A percentile compares a stretch with the other conserved stretches of the same genome.
These are phyloP conservation scores for Penicillium taxi DNA, from an alignment of 495 filamentous ascomycete genomes.

Conservation along the genomic window DNA sequence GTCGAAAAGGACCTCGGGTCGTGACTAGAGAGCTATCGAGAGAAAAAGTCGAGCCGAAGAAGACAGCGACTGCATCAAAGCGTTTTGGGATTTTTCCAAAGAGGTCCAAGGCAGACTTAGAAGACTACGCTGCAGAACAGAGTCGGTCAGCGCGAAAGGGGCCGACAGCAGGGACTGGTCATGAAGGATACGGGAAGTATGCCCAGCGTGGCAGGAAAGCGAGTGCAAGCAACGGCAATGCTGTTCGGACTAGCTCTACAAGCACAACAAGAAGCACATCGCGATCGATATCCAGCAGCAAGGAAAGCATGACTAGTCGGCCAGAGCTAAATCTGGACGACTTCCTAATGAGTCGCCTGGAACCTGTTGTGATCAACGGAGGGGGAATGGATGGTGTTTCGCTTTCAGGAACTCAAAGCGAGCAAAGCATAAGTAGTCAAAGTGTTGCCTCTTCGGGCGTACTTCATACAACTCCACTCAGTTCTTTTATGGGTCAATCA, in stretches of 20 bases:
- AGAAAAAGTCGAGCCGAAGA: constrained; percentile 20
- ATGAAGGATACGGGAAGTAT: constrained; percentile 90
- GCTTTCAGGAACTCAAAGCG: constrained; percentile 55
- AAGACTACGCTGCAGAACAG: constrained; percentile 40
- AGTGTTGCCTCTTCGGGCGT: constrained; percentile 42
- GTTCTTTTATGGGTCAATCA: constrained; percentile 22
- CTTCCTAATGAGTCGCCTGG: constrained; percentile 68
- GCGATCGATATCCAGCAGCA: constrained; percentile 43
- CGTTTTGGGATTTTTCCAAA: constrained; percentile 73
- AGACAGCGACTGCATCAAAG: constrained; percentile 30
- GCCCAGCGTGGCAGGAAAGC: constrained; percentile 41
- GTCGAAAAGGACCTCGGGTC: constrained; percentile 25
- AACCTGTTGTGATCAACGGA: constrained; percentile 81
- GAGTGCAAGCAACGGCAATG: constrained; percentile 41
- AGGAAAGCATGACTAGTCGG: constrained; percentile 45
- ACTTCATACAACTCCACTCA: constrained; percentile 11
- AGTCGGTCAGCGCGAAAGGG: constrained; percentile 63
- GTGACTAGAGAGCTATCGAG: constrained; percentile 18
- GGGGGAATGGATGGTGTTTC: constrained; percentile 47
- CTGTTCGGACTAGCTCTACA: constrained; percentile 43
- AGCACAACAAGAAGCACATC: constrained; percentile 46
- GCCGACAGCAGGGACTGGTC: constrained; percentile 84
- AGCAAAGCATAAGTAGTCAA: constrained; percentile 49
- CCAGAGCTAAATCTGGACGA: constrained; percentile 54
- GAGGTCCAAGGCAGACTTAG: constrained; percentile 58